Base-by-base conservation (phyloP, 345 rosid species). In the Moricandia arvensis region DNA sequence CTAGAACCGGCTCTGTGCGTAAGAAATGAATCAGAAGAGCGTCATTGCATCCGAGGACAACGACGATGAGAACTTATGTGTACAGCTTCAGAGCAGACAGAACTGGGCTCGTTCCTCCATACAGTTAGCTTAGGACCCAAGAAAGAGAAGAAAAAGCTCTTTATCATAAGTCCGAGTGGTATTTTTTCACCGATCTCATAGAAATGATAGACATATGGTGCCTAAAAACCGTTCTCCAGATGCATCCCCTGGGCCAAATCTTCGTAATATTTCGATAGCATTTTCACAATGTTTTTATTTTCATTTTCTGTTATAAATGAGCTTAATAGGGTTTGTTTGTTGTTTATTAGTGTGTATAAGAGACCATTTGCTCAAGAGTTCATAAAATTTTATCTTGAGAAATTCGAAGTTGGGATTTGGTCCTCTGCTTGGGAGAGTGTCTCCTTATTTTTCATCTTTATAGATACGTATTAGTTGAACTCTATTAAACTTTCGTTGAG, bases 361-460 rank as follows among this genome's bases (percentile, higher is more conserved):
- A n/a, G n/a, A n/a, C 41, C 10, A 83, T 75, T 76, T 67, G 69
- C 78, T 24, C 80, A 72, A 7, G 85, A 80, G 0, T 85, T 85
- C 8, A 17, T 87, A 9, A 70, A 67, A 43, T 83, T 87, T 5
- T 85, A 88, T 68, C 77, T 85, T 16, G 80, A 83, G 27, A 75
- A 74, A 55, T 85, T 85, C 30, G 80, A 85, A 79, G 83, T 85
- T 8, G 87, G 82, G 59, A 75, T 83, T 15, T 83, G 88, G 47
- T 38, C 47, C 16, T 57, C 9, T 73, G 47, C 45, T 10, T 38
- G 45, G n/a, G n/a, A n/a, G 45, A 41, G 15, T 43, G 15, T 43
- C 15, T 43, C 6, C 12, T 12, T 6, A 43, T n/a, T 12, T 43
- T 43, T 11, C 49, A 12, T 43, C 49, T 43, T 43, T 43, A 43